Evolutionary conservation across 306 rosid species (phyloP), one percentile per base, ranked within the genome.

Genomic region (Medicago arabica): DNA sequence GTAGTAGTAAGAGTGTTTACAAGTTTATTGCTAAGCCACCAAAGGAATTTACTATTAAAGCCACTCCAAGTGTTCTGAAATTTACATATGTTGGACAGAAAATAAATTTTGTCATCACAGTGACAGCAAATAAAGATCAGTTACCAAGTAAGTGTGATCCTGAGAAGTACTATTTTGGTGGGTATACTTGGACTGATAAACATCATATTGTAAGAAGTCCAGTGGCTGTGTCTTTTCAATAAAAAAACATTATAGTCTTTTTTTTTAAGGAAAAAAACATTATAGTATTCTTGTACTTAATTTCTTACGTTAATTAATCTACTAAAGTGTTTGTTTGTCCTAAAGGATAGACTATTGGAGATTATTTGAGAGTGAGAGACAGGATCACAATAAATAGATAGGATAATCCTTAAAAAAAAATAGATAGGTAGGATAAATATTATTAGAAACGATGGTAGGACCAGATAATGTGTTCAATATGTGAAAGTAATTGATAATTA

Each of bases 161-260:
- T 25, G 79, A 75, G 61, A 70, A 78, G 47, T 85, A 92, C 73
- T 78, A 66, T 23, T 95, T 95, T 67, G 98, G 98, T 62, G 85
- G 89, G 89, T 95, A 87, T 71, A 65, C 88, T 69, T 95, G 93
- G 98, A 87, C 53, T 31, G 78, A 85, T 40, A 57, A 78, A 15
- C 16, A 21, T 23, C 82, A 81, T 40, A 28, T 13, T 15, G 97
- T 95, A 4, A 87, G 87, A 84, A 90, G 97, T 78, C 90, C 92
- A 15, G 81, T 95, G 14, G 93, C 90, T 17, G 88, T 92, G 69
- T 95, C 97, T 47, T 83, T 86, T 69, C 69, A 69, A 5, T 83
- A 49, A 75, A 9, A 77, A 50, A 13, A 31, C 4, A 60, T 60
- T 44, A 17, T 65, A 40, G 41, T 60, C n/a, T n/a, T n/a, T n/a